Evolutionary conservation across 2,329 filamentous ascomycete species (phyloP), one percentile per base, ranked within the genome.

Genomic region (Penicillium verrucosum): DNA sequence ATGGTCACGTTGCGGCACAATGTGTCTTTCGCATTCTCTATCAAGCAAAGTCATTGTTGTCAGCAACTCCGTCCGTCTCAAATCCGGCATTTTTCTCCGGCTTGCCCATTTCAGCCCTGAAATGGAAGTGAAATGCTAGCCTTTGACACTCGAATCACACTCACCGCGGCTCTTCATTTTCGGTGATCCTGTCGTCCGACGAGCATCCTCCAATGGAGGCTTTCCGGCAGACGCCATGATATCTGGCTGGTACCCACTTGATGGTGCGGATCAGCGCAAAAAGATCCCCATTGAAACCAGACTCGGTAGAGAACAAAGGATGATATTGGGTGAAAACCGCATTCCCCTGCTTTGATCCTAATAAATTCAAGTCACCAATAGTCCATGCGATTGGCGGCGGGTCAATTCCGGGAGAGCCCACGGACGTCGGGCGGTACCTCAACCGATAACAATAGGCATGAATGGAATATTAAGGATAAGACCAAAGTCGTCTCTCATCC

Each of bases 1-100:
- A 97, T 96, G 60, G 92, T 84, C 60, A 97, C 88, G 76, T 97
- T 96, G 70, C 92, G 88, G 77, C 92, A 97, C 56, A 93, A 83
- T 7, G 90, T 96, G 72, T 95, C 92, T 77, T 93, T 95, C 51
- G 85, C 80, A 73, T 89, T 89, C 77, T 90, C 88, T 89, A 62
- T 54, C 34, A 47, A 49, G 12, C 37, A 34, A 14, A 23, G 6
- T 46, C 23, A 58, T 50, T 18, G 9, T 36, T 32, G 48, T 61
- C 14, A 63, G 60, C 58, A 54, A 47, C 49, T 36, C 23, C 11
- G 47, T 51, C 37, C 34, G 44, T 45, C 40, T 29, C 21, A 29
- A 10, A 45, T 37, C 34, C 37, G 51, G 46, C 16, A 36, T 36
- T 21, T 16, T 23, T 46, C 32, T 53, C 55, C 44, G 25, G 30